phyloP scores from a whole-genome alignment of 192 early-diverging fungal species.

The Linnemannia schmuckeri region DNA sequence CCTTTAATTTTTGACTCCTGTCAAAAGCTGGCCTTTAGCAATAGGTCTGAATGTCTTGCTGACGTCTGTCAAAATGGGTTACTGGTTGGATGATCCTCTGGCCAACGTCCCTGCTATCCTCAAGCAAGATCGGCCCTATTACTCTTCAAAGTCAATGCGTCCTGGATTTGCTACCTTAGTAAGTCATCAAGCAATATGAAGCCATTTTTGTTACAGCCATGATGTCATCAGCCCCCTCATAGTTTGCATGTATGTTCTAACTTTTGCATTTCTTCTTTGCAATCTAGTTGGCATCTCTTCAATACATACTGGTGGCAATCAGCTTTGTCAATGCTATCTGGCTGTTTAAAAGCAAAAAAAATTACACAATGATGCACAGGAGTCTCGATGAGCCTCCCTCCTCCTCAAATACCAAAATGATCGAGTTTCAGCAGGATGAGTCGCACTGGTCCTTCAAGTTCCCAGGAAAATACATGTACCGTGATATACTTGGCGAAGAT shows the following conservation, averaged over 20 bases:
- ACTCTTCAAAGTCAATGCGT: slow-evolving; percentile 19
- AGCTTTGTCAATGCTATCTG: slow-evolving; percentile 39
- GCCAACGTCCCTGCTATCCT: slow-evolving; percentile 37
- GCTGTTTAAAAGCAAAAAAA: slow-evolving; percentile 53
- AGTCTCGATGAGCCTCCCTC: slow-evolving; percentile 26
- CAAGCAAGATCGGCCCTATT: slow-evolving; percentile 21
- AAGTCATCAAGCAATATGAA: background rate
- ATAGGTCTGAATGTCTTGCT: slow-evolving; percentile 38
- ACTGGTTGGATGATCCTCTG: slow-evolving; percentile 49
- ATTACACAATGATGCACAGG: slow-evolving; percentile 42
- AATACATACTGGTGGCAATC: slow-evolving; percentile 37
- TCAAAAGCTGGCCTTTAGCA: slow-evolving; percentile 41
- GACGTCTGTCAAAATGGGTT: slow-evolving; percentile 39
- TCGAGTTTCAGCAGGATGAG: slow-evolving; percentile 28
- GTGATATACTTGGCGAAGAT: background rate
- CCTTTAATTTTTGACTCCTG: too few species aligned
- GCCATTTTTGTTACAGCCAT: background rate
- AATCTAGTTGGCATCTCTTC: slow-evolving; percentile 19
- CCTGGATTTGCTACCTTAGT: slow-evolving; percentile 29
- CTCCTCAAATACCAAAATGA: slow-evolving; percentile 17
- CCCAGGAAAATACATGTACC: slow-evolving; percentile 41
- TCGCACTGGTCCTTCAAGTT: slow-evolving; percentile 33
- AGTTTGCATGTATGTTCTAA: background rate
- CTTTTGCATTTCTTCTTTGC: background rate
- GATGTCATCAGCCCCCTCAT: background rate